A percentile compares a stretch with the other conserved stretches of the same genome.
Evolutionary conservation across 192 early-diverging fungal genomes (phyloP).

Genomic region (Pilobolus umbonatus): DNA sequence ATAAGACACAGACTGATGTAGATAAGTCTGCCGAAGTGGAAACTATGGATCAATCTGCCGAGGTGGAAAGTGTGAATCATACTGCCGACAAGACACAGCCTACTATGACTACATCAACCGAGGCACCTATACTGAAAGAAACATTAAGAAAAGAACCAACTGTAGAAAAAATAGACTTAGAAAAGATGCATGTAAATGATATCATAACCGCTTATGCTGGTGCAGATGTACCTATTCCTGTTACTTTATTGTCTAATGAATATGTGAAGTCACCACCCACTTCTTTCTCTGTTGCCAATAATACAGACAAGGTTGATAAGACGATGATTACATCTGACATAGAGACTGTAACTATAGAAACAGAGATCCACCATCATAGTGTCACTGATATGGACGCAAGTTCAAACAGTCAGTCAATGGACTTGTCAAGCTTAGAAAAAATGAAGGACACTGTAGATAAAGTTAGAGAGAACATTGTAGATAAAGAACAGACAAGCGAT

Average conservation of each 20-base stretch:
- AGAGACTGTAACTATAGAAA: neutral
- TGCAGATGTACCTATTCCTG: neutral
- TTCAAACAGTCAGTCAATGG: too few relatives aligned
- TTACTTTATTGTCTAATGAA: too few relatives aligned
- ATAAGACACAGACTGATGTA: neutral
- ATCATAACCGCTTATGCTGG: neutral
- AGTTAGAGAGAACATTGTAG: neutral
- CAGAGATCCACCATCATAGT: too few relatives aligned
- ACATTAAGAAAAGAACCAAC: neutral
- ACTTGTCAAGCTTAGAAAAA: too few relatives aligned
- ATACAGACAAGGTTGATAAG: too few relatives aligned
- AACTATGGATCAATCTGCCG: neutral
- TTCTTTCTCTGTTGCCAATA: too few relatives aligned
- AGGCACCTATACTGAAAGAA: neutral
- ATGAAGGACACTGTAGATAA: neutral
- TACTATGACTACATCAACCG: neutral
- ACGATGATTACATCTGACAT: too few relatives aligned
- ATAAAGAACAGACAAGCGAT: too few relatives aligned
- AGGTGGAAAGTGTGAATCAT: neutral
- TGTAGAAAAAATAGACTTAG: neutral
- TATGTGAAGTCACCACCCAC: neutral
- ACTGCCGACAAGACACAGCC: neutral
- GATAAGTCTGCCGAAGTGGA: neutral
- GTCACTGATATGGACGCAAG: too few relatives aligned
- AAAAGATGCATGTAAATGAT: neutral